Conservation (phyloP, 192 early-diverging fungal species). For the Gryganskiella cystojenkinii region DNA sequence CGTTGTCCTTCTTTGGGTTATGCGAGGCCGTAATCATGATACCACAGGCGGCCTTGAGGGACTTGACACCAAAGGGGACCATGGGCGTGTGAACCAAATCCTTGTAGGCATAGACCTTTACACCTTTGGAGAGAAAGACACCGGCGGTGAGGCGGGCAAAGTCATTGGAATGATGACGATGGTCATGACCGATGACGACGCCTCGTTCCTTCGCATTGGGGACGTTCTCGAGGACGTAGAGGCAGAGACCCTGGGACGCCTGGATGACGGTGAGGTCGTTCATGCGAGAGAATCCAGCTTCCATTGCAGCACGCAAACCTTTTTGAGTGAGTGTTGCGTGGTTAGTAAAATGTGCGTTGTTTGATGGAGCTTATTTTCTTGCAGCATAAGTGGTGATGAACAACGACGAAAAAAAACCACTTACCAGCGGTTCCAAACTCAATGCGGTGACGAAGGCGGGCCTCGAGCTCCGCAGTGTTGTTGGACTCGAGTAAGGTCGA, state of each 20-base stretch:
- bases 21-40: slow-evolving; percentile 98
- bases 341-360: no score
- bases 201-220: slow-evolving; percentile 71
- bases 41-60: slow-evolving; percentile 76
- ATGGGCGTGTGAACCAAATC: slow-evolving; percentile 86
- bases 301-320: slow-evolving; percentile 93
- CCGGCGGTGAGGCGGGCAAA: slow-evolving; percentile 89
- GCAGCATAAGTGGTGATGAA: no score
- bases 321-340: no score
- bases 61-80: slow-evolving; percentile 89
- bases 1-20: slow-evolving; percentile 95
- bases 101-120: slow-evolving; percentile 83
- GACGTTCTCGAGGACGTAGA: slow-evolving; percentile 71
- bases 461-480: slow-evolving; percentile 62
- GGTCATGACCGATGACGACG: slow-evolving; percentile 94
- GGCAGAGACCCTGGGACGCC: slow-evolving; percentile 87
- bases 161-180: slow-evolving; percentile 84
- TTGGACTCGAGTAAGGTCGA: slow-evolving; percentile 55
- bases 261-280: slow-evolving; percentile 95
- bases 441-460: slow-evolving; percentile 69
- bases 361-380: no score
- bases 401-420: background rate
- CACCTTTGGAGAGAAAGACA: slow-evolving; percentile 80
- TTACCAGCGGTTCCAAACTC: slow-evolving; percentile 89
- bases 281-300: slow-evolving; percentile 93